Evolutionary conservation across 768 basidiomycete genomes (phyloP).

Genomic region (Termitomyces sp.): DNA sequence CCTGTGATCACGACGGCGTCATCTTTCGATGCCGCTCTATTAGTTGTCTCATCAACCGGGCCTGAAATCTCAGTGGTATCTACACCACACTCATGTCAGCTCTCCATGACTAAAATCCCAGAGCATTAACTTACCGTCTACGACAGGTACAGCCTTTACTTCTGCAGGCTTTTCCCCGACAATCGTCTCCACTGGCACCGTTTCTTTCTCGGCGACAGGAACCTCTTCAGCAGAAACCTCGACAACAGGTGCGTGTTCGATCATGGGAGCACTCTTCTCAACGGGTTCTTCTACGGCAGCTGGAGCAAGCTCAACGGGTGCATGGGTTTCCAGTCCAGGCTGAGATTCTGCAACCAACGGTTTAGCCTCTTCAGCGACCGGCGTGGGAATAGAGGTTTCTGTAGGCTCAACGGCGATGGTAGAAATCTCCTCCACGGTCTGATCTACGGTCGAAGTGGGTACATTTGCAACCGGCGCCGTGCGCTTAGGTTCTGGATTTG

Average conservation of each 20-base stretch:
- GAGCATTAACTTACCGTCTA: neutral
- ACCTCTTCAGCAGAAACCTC: neutral
- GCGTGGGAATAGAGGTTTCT: neutral
- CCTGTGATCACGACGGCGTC: neutral
- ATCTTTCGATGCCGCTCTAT: neutral
- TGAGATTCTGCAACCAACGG: neutral
- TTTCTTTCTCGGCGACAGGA: neutral
- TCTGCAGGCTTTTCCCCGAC: neutral
- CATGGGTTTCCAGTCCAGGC: neutral
- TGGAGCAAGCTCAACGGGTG: neutral
- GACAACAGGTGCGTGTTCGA: neutral
- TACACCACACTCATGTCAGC: neutral
- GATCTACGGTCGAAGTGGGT: neutral
- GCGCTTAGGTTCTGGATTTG: neutral
- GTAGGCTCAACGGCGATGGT: neutral
- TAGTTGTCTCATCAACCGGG: neutral
- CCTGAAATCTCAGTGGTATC: neutral
- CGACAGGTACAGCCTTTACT: neutral
- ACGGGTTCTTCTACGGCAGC: neutral
- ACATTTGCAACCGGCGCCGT: neutral
- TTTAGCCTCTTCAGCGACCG: neutral
- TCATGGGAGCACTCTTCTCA: neutral
- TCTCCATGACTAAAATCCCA: neutral
- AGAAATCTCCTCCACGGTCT: neutral
- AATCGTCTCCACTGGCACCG: neutral